Evolutionary conservation across 495 filamentous ascomycete species (phyloP).

Genomic region (Penicillium pulvis): DNA sequence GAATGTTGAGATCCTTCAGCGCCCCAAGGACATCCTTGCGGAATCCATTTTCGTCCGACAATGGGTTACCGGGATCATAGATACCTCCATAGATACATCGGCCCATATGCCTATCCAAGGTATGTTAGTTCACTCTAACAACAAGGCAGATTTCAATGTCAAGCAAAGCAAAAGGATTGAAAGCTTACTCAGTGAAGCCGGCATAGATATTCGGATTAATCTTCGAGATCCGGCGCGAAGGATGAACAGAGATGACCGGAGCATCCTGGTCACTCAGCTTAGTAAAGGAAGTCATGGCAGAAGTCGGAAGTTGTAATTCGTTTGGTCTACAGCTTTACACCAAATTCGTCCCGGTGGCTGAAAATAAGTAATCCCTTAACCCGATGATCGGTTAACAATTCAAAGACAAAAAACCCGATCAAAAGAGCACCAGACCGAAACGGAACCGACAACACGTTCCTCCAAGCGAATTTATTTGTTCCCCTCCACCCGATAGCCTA

Average conservation of each 20-base stretch:
- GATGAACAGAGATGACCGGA: slow-evolving; percentile 62
- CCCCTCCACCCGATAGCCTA: slow-evolving; percentile 1
- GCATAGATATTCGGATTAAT: slow-evolving; percentile 76
- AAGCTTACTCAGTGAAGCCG: slow-evolving; percentile 71
- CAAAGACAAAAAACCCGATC: neutral
- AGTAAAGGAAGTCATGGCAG: slow-evolving; percentile 68
- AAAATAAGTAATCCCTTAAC: slow-evolving; percentile 9
- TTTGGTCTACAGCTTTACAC: neutral
- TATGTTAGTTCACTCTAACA: neutral
- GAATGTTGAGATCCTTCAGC: slow-evolving; percentile 68
- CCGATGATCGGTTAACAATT: slow-evolving; percentile 5
- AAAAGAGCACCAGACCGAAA: slow-evolving; percentile 1
- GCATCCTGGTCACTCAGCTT: slow-evolving; percentile 57
- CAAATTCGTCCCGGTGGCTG: slow-evolving; percentile 11
- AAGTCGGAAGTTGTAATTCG: neutral
- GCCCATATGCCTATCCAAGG: slow-evolving; percentile 66
- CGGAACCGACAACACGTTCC: neutral
- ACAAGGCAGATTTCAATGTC: neutral
- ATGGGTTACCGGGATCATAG: slow-evolving; percentile 69
- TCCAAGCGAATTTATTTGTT: slow-evolving; percentile 9
- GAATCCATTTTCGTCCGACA: slow-evolving; percentile 75
- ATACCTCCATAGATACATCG: slow-evolving; percentile 85
- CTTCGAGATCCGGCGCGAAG: slow-evolving; percentile 60
- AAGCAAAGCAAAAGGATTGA: too few relatives aligned
- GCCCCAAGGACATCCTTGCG: slow-evolving; percentile 73